These are phyloP conservation scores for Fusarium clavum DNA, from an alignment of 2,329 filamentous ascomycete genomes.

Conservation along the genomic window DNA sequence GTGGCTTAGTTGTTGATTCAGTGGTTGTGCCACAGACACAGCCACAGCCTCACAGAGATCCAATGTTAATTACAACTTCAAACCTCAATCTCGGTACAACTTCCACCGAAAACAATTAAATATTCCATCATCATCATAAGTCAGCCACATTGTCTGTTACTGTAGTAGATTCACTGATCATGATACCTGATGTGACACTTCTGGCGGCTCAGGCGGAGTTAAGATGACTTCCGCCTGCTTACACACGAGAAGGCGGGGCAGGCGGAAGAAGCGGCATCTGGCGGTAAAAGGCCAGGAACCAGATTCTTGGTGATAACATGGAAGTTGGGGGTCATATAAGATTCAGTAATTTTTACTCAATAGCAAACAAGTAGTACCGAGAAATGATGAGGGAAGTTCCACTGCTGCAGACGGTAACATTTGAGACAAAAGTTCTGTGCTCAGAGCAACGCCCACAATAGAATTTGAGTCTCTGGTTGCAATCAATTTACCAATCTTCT, in stretches of 20 bases:
- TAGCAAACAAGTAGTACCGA: slow-evolving; percentile 7
- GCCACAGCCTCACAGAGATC: background rate
- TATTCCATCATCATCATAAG: background rate
- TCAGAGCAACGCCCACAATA: background rate
- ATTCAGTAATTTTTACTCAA: slow-evolving; percentile 12
- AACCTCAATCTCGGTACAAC: background rate
- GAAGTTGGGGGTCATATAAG: slow-evolving; percentile 16
- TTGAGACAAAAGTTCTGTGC: slow-evolving; percentile 5
- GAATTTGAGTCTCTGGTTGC: background rate
- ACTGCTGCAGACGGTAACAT: background rate
- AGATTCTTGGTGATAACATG: background rate
- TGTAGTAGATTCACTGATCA: background rate
- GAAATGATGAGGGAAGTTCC: background rate
- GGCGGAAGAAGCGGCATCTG: slow-evolving; percentile 28
- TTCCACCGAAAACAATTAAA: background rate
- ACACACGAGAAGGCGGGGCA: slow-evolving; percentile 5
- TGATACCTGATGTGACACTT: background rate
- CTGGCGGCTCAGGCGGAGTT: slow-evolving; percentile 23
- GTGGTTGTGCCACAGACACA: background rate
- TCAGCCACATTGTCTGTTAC: too few species aligned
- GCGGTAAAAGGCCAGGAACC: slow-evolving; percentile 6
- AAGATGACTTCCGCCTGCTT: slow-evolving; percentile 9
- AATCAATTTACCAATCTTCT: background rate
- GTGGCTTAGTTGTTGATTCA: slow-evolving; percentile 18
- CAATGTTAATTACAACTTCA: background rate